Conservation (phyloP, 352 stramenopile genomes). For the Globisporangium radiosum region DNA sequence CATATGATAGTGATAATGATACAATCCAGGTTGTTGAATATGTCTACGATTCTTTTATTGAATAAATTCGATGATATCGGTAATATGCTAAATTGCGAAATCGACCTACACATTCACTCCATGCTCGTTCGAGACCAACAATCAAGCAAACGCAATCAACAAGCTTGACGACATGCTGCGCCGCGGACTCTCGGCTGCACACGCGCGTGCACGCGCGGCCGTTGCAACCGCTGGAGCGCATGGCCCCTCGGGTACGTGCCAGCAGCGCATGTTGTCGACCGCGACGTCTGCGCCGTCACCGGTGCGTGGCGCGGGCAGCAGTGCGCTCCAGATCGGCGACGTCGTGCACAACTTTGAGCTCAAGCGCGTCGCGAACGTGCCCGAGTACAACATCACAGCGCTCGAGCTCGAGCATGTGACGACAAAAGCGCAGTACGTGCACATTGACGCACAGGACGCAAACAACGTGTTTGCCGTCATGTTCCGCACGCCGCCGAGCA, state of each 20-base stretch:
- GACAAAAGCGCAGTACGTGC: conserved; percentile 75
- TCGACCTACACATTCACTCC: too few relatives aligned
- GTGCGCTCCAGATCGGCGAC: conserved; percentile 47
- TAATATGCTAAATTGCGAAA: too few relatives aligned
- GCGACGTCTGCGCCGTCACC: background rate
- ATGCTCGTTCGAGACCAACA: too few relatives aligned
- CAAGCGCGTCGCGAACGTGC: conserved; percentile 47
- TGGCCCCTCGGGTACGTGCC: background rate
- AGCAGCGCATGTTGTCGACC: conserved; percentile 2
- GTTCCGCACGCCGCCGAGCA: conserved; percentile 95
- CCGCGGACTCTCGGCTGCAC: conserved; percentile 7
- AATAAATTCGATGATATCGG: too few relatives aligned
- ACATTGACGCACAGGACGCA: conserved; percentile 74
- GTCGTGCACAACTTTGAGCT: conserved; percentile 76
- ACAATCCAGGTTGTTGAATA: too few relatives aligned
- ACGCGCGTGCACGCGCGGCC: background rate
- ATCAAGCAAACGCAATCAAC: too few relatives aligned
- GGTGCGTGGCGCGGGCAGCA: conserved; percentile 47
- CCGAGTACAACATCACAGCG: conserved; percentile 80
- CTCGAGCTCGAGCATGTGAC: conserved; percentile 64
- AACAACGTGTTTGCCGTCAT: conserved; percentile 93
- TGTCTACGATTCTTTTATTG: too few relatives aligned
- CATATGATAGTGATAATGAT: too few relatives aligned
- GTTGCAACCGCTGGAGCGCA: background rate
- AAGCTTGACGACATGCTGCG: conserved; percentile 4